Percentiles rank a stretch among this genome's conserved stretches.
Conservation (phyloP, 2,329 filamentous ascomycete genomes). For the Coniella vitis region DNA sequence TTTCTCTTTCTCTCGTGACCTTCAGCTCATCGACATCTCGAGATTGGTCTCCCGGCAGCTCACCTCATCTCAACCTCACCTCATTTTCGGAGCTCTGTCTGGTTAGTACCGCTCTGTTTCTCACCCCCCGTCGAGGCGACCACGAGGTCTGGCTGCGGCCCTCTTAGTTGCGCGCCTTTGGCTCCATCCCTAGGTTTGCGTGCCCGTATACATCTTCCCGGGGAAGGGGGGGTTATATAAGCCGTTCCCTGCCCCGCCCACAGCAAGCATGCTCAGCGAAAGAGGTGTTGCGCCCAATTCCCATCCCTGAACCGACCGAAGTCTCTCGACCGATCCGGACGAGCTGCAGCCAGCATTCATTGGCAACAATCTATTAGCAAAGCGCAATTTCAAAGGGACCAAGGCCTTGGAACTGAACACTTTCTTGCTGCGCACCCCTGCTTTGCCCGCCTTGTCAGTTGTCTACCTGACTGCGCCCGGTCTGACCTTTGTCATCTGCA, state of each 20-base stretch:
- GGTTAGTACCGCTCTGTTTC: not conserved
- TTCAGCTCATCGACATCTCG: not conserved
- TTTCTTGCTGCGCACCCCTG: not conserved
- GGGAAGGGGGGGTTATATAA: not conserved
- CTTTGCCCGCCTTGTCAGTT: no score
- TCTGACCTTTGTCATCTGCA: not conserved
- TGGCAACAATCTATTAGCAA: not conserved
- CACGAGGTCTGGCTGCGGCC: not conserved
- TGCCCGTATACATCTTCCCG: no score
- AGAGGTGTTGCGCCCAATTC: not conserved
- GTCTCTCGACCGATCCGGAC: not conserved
- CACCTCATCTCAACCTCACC: slow-evolving; percentile 2
- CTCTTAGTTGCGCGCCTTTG: not conserved
- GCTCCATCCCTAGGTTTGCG: not conserved
- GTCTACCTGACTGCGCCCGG: no score
- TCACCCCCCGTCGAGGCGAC: not conserved
- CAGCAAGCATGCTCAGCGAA: not conserved
- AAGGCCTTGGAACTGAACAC: not conserved
- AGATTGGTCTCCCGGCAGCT: not conserved
- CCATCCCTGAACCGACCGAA: not conserved
- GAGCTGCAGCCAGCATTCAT: not conserved
- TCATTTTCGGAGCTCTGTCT: not conserved
- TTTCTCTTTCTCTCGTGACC: not conserved
- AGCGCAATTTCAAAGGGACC: not conserved
- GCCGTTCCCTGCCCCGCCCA: not conserved